Evolutionary conservation across 2,329 filamentous ascomycete species (phyloP).

Genomic region (Colletotrichum tabaci): DNA sequence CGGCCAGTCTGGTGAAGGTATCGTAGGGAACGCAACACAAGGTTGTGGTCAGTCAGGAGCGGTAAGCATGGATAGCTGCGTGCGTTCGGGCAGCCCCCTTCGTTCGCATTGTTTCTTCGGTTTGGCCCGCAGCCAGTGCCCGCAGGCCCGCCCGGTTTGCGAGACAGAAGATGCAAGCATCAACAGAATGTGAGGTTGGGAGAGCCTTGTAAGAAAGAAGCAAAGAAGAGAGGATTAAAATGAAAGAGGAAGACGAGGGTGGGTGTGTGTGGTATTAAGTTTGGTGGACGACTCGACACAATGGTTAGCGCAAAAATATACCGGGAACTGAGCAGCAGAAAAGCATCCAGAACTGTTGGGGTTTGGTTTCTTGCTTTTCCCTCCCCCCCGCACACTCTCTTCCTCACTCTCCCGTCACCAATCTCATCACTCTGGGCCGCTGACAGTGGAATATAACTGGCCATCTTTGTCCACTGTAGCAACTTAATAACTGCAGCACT

Average conservation of each 20-base stretch:
- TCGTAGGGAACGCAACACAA: conserved; percentile 34
- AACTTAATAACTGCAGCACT: conserved; percentile 5
- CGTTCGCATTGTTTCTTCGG: conserved; percentile 16
- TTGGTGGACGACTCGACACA: conserved; percentile 19
- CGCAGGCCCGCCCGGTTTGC: conserved; percentile 9
- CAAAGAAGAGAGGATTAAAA: conserved; percentile 8
- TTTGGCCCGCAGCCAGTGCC: conserved; percentile 24
- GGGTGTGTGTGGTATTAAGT: conserved; percentile 9
- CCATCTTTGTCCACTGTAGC: conserved; percentile 19
- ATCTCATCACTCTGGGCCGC: neutral
- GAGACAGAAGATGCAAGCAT: conserved; percentile 17
- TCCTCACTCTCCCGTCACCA: neutral
- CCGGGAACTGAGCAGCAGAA: conserved; percentile 17
- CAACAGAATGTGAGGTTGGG: conserved; percentile 27
- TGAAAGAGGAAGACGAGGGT: neutral
- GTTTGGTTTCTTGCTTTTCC: neutral
- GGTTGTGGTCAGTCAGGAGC: conserved; percentile 7
- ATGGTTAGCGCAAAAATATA: conserved; percentile 8
- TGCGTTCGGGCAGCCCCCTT: conserved; percentile 16
- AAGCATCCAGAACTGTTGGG: conserved; percentile 7
- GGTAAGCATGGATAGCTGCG: conserved; percentile 9
- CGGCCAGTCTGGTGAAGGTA: conserved; percentile 21
- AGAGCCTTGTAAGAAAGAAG: conserved; percentile 38
- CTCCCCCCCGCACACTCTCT: neutral
- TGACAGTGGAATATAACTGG: neutral